Percentiles rank a stretch among this genome's conserved stretches.
Evolutionary conservation across 2,329 filamentous ascomycete genomes (phyloP).

Genomic region (Domatiomyces globalis): DNA sequence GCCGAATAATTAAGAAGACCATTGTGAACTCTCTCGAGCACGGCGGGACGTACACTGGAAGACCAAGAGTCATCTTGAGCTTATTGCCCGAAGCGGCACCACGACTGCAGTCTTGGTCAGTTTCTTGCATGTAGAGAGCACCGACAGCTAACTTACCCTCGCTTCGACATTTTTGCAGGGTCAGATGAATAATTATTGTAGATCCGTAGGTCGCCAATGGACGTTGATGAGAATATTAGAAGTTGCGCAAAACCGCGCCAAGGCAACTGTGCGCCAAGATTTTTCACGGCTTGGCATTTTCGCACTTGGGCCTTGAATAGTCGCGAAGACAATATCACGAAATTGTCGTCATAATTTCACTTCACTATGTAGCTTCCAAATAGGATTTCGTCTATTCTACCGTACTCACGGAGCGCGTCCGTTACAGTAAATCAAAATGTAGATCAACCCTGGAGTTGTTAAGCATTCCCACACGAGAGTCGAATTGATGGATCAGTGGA

Average conservation of each 20-base stretch:
- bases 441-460: not conserved
- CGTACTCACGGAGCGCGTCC: too few relatives aligned
- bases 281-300: not conserved
- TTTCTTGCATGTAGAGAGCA: not conserved
- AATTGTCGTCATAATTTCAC: not conserved
- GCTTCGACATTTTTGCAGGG: conserved; percentile 14
- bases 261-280: not conserved
- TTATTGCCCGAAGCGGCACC: conserved; percentile 97
- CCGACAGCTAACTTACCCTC: conserved; percentile 12
- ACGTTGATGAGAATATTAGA: not conserved
- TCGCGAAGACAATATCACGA: too few relatives aligned
- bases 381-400: too few relatives aligned
- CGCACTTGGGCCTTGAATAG: too few relatives aligned
- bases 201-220: not conserved
- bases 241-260: not conserved
- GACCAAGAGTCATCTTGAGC: conserved; percentile 99
- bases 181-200: not conserved
- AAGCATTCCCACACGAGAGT: not conserved
- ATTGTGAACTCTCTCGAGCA: not conserved
- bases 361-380: too few relatives aligned
- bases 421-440: not conserved
- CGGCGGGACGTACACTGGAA: conserved; percentile 74
- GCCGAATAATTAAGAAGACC: not conserved
- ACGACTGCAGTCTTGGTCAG: conserved; percentile 32
- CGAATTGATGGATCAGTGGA: too few relatives aligned